phyloP scores from a whole-genome alignment of 495 filamentous ascomycete species.

The Pyrenula massariospora region DNA sequence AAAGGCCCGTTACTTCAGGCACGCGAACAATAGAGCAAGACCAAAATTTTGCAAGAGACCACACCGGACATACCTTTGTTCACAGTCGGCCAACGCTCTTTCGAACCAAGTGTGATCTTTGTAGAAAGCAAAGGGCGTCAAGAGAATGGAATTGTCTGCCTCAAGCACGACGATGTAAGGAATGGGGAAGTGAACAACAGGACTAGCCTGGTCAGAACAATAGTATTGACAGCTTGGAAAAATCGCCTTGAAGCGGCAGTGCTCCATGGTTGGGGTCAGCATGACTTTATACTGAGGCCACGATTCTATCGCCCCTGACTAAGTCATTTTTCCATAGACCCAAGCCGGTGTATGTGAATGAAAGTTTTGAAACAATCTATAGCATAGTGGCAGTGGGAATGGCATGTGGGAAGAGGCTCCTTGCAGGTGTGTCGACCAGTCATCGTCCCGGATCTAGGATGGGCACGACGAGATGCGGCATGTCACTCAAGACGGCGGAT shows the following conservation, averaged over 20 bases:
- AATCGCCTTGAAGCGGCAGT: background rate
- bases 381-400: background rate
- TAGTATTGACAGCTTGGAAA: background rate
- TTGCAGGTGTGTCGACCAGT: background rate
- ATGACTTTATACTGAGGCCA: background rate
- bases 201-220: background rate
- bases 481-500: background rate
- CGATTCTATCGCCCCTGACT: background rate
- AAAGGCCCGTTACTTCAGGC: background rate
- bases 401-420: background rate
- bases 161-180: background rate
- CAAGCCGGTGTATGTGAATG: background rate
- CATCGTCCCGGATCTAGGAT: background rate
- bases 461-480: background rate
- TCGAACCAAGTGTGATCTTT: background rate
- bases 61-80: background rate
- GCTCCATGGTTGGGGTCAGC: background rate
- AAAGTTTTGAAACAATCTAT: background rate
- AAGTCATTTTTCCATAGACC: background rate
- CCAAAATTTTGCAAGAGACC: background rate
- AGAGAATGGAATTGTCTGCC: background rate
- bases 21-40: background rate
- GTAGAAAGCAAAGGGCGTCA: background rate
- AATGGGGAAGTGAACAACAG: background rate
- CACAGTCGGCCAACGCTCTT: background rate